Evolutionary conservation across 176 grass and related monocot species (phyloP), one percentile per base, ranked within the genome.

Genomic region (Carex littledalei): DNA sequence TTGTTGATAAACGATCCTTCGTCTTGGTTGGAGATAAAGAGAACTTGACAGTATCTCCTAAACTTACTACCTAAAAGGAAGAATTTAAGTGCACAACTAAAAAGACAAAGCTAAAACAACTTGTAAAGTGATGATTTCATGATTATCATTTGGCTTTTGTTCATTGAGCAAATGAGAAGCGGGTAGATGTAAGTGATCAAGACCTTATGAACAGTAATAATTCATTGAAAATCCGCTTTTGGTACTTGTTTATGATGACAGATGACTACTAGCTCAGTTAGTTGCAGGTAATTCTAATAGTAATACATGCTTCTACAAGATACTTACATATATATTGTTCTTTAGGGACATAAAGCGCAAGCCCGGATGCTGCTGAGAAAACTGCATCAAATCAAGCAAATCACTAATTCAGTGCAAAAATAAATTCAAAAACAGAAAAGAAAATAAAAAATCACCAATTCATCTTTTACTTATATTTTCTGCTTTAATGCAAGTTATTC

Each of bases 11-110:
- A 16, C 88, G 90, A 90, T 99, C 96, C 85, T 88, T 94, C n/a
- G 76, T 94, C 86, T 92, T 99, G 85, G 87, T 94, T 84, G 96
- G 96, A 75, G 96, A 99, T 63, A 95, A 84, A 49, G 96, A 99
- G 63, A 99, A 99, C 84, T 99, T 99, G 79, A 99, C 95, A 5
- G 93, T 99, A 82, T 99, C 96, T 79, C 96, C 96, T 81, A 99
- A 91, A 92, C 91, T 95, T 85, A 99, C 90, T 63, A 99, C 96
- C 96, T 99, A 83, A 67, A 86, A 81, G 1, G 54, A 61, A 15
- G 17, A 56, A 32, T 26, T 72, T 14, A 78, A 32, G 14, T 32
- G 13, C 74, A 57, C 18, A 56, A 56, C 47, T 78, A 34, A 78
- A 74, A 49, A 45, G 5, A 12, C 7, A 52, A 73, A 50, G 14